Evolutionary conservation across 495 filamentous ascomycete species (phyloP).

Genomic region (Symbiotaphrina buchneri): DNA sequence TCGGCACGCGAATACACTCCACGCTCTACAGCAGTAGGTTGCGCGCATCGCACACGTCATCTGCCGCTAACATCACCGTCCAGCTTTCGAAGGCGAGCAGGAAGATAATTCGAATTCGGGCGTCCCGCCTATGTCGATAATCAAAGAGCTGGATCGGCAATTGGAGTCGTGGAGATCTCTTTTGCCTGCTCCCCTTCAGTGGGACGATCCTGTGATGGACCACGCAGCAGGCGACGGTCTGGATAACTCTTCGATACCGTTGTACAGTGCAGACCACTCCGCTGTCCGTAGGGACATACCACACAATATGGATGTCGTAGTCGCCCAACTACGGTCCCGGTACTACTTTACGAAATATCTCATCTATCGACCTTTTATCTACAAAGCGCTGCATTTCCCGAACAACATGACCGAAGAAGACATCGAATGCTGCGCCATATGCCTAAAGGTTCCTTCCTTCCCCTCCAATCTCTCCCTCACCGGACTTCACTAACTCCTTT

Average conservation of each 20-base stretch:
- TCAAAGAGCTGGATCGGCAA: constrained; percentile 23
- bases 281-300: no score
- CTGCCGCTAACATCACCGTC: not conserved
- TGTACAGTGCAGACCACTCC: no score
- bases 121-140: constrained; percentile 14
- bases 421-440: constrained; percentile 23
- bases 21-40: constrained; percentile 23
- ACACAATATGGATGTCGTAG: constrained; percentile 27
- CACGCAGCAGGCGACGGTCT: no score
- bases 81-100: not conserved
- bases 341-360: constrained; percentile 38
- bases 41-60: not conserved
- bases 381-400: constrained; percentile 35
- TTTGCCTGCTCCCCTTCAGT: constrained; percentile 26
- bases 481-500: not conserved
- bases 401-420: constrained; percentile 28
- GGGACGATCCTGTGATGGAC: no score
- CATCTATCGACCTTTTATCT: constrained; percentile 33
- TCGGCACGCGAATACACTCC: constrained; percentile 24
- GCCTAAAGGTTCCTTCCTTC: constrained; percentile 15
- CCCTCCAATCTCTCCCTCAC: not conserved
- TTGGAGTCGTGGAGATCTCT: constrained; percentile 30
- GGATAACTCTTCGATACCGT: constrained; percentile 23
- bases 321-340: constrained; percentile 28
- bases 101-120: constrained; percentile 8